Evolutionary conservation across 192 early-diverging fungal species (phyloP), one percentile per base, ranked within the genome.

Genomic region (Podila epigama): DNA sequence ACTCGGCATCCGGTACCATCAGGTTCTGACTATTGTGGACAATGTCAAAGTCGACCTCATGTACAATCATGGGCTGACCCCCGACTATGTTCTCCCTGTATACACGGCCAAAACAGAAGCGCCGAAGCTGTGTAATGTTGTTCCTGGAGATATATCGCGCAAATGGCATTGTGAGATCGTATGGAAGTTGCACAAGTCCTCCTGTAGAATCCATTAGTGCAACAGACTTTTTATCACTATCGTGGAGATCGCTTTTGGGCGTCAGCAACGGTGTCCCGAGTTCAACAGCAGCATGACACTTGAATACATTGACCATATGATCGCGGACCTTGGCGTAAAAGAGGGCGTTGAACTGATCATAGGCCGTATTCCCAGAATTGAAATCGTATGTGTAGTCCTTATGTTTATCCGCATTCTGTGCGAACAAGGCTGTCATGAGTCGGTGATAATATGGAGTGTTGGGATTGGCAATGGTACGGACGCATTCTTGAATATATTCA

Each of bases 361-460:
- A 87, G 9, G 64, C 15, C 50, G 69, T 51, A 63, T 79, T 78
- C 11, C 66, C 83, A 0, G 88, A 79, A 32, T 88, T 89, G 69
- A 89, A 95, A 57, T 98, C 97, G 67, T 92, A 97, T 4, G 94
- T 92, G 69, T 93, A 92, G 57, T 96, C 97, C 60, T 95, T 95
- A 75, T 93, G 92, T 60, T 86, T 85, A 82, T 95, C 92, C 0
- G 90, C 81, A 12, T 84, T 79, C 60, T 92, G 92, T 0, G 85
- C 84, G 68, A 96, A 97, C 55, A 98, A 78, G 4, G 93, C 85
- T 5, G 85, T 84, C 81, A 98, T 88, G 20, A 98, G 84, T 36
- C 89, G 83, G 22, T 87, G 82, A 62, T 94, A 96, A 75, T 97
- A 93, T 4, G 91, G 88, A 34, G 94, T 92, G 69, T 95, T 92